phyloP scores from a whole-genome alignment of 495 filamentous ascomycete genomes.

The Oidiodendron maius region DNA sequence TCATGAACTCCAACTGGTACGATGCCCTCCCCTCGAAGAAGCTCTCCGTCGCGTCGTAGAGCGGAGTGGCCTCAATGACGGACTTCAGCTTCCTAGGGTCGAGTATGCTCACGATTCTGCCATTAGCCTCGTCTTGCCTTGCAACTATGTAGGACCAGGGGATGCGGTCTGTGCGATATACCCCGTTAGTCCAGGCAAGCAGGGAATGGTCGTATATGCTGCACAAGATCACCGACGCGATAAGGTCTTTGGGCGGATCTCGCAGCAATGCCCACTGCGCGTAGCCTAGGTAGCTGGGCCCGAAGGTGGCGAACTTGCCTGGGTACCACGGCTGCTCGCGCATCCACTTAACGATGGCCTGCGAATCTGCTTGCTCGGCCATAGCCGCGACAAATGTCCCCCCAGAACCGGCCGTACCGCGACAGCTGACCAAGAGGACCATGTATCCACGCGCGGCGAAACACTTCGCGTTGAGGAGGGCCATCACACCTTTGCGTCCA shows the following conservation, averaged over 20 bases:
- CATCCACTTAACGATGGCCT: slow-evolving; percentile 31
- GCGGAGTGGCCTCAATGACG: background rate
- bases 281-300: slow-evolving; percentile 27
- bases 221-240: slow-evolving; percentile 23
- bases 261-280: slow-evolving; percentile 28
- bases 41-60: background rate
- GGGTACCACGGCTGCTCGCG: slow-evolving; percentile 29
- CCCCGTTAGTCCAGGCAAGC: slow-evolving; percentile 24
- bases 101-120: background rate
- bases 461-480: slow-evolving; percentile 18
- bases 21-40: background rate
- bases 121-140: background rate
- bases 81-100: background rate
- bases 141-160: slow-evolving; percentile 17
- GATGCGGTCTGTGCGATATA: slow-evolving; percentile 22
- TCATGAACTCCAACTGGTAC: background rate
- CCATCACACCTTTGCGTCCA: slow-evolving; percentile 16
- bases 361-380: slow-evolving; percentile 23
- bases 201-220: slow-evolving; percentile 23
- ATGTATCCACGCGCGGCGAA: slow-evolving; percentile 29
- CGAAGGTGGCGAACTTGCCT: slow-evolving; percentile 27
- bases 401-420: slow-evolving; percentile 25
- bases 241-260: slow-evolving; percentile 23
- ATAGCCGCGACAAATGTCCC: slow-evolving; percentile 18
- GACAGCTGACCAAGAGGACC: slow-evolving; percentile 26